Evolutionary conservation across 352 stramenopile genomes (phyloP), one percentile per base, ranked within the genome.

Genomic region (Discostella stelligera): DNA sequence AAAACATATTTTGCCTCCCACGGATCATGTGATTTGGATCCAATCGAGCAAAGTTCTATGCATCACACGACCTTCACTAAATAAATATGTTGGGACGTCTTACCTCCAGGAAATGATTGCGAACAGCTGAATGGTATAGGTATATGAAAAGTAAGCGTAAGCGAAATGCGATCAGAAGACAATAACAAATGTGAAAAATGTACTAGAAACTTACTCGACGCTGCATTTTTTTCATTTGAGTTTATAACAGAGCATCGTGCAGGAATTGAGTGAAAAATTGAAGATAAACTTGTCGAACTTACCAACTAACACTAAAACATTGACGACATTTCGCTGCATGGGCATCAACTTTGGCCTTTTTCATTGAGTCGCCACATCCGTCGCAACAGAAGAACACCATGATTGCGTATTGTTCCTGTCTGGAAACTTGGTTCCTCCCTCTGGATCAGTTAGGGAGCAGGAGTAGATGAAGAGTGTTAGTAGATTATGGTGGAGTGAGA

Each of bases 1-100:
- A 93, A 93, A 93, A 93, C 87, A 91, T 83, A 84, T 79, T 82
- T 73, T 82, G 86, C 68, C 87, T 89, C 84, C 79, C 87, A 93
- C 48, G 79, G 84, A 78, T 73, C 50, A 59, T 74, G 55, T 71
- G 48, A 56, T 77, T 25, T 44, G 11, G 16, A 56, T 73, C 76
- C 60, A 72, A 80, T 80, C 76, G 76, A 82, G 70, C 76, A 83
- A 39, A 80, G 30, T 64, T 71, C 59, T 25, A 63, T 80, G 59
- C 56, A 77, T 82, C 74, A 82, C 74, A 25, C 71, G 74, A 73
- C 59, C 41, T 52, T 66, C 18, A 23, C 50, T 18, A 30, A 44
- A 30, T 27, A 32, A 32, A 32, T 32, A 32, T 6, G 27, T 64
- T 44, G 56, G 10, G 13, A 64, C 32, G 25, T 10, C 87, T 62